Base-by-base conservation (phyloP, 768 basidiomycete genomes). In the Termitomyces sp. region DNA sequence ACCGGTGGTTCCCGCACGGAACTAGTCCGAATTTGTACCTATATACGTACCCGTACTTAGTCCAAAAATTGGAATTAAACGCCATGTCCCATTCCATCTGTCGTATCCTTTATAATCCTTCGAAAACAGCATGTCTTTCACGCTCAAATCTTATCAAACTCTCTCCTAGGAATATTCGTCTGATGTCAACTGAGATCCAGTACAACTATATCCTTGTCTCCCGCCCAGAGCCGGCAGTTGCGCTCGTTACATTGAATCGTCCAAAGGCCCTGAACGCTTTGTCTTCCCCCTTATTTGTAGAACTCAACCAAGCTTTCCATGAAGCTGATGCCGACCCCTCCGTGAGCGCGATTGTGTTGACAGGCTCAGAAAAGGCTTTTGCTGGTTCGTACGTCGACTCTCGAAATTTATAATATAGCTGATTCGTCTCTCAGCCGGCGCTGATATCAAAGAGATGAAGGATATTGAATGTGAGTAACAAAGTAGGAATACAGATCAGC, bases 371-470 rank as follows among this genome's bases (percentile, higher is more conserved):
- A 59, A 88, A 79, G 70, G 95, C 93, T 3, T 99, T 99, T 68
- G 96, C 96, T 57, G 94, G 94, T 88, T 64, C 58, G 86, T 73
- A 16, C 45, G 27, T 54, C 12, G 55, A 46, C 21, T 49, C 41
- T 11, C 35, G 4, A 3, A 41, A 17, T 48, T 21, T 30, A 27
- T 21, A 23, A n/a, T 35, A 23, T 49, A 55, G 17, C 54, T 32
- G 49, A 49, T 12, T 55, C 23, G 57, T 21, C 44, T 35, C 34
- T 2, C 62, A 94, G 94, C 94, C 64, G 94, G 96, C 3, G 96
- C 96, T 21, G 96, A 99, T 72, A 98, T 99, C 73, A 98, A 97
- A 75, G 94, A 98, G 73, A 98, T 98, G 96, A 94, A 94, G 72
- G 91, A 95, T 74, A 94, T 94, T 73, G 76, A 85, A 57, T 97